Evolutionary conservation across 2,329 filamentous ascomycete genomes (phyloP).

Genomic region (Xylaria sp.): DNA sequence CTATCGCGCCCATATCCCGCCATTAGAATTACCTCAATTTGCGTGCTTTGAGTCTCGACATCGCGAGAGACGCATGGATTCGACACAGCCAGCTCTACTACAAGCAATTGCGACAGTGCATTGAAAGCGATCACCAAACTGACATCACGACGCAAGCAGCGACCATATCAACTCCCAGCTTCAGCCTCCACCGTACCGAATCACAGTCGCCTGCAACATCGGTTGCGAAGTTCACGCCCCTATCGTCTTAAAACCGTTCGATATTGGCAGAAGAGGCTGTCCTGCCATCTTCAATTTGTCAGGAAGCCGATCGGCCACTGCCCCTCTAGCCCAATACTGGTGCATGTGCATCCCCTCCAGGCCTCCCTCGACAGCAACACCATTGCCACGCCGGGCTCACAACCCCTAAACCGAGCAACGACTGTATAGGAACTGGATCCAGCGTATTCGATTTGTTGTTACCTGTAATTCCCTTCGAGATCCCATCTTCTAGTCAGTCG

Average conservation of each 20-base stretch:
- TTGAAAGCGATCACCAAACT: constrained; percentile 14
- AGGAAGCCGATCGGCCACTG: neutral
- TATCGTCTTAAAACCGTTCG: neutral
- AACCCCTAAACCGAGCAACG: neutral
- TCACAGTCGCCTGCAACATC: neutral
- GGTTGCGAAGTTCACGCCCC: neutral
- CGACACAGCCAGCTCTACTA: constrained; percentile 6
- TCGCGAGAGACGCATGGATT: constrained; percentile 11
- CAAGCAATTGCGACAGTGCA: neutral
- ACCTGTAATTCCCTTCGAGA: constrained; percentile 10
- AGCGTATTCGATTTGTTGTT: constrained; percentile 4
- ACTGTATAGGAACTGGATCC: neutral
- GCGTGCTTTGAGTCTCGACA: constrained; percentile 6
- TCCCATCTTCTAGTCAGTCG: constrained; percentile 6
- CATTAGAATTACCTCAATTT: too few species aligned
- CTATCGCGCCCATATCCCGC: neutral
- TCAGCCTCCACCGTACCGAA: neutral
- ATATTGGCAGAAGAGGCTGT: neutral
- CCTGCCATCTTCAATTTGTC: constrained; percentile 1
- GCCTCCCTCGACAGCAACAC: neutral
- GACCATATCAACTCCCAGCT: constrained; percentile 3
- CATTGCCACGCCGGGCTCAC: neutral
- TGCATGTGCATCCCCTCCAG: constrained; percentile 2
- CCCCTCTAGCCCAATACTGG: neutral
- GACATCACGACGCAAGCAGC: constrained; percentile 19